Evolutionary conservation across 2,329 filamentous ascomycete species (phyloP).

Genomic region (Triangularia setosa): DNA sequence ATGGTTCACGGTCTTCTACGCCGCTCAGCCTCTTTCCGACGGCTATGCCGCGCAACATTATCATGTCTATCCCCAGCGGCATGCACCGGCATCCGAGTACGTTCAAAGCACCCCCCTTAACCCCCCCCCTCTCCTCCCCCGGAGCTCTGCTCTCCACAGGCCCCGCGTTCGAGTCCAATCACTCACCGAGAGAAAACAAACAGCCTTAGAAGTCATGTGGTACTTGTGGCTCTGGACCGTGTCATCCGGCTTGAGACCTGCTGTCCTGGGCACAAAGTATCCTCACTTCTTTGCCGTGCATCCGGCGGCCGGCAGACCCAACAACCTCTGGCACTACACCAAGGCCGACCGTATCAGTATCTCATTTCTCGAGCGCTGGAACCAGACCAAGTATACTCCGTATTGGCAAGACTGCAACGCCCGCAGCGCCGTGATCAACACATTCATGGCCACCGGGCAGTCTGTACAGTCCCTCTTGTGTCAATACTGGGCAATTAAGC

Average conservation of each 20-base stretch:
- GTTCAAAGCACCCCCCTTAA: no score
- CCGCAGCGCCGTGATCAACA: neutral
- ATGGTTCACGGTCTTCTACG: conserved; percentile 2
- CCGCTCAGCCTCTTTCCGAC: neutral
- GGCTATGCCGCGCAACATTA: neutral
- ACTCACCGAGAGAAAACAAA: neutral
- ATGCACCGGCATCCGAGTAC: conserved; percentile 1
- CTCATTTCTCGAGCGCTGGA: neutral
- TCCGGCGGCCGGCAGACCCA: neutral
- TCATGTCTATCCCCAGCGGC: conserved; percentile 5
- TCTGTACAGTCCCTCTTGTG: neutral
- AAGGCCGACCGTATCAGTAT: neutral
- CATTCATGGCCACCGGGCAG: neutral
- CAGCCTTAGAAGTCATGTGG: conserved; percentile 2
- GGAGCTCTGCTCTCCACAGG: no score
- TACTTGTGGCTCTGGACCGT: conserved; percentile 5
- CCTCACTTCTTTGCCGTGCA: conserved; percentile 1
- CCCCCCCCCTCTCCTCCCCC: no score
- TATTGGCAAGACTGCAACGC: conserved; percentile 1
- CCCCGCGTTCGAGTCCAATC: no score
- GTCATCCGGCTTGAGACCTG: neutral
- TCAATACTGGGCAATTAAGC: neutral
- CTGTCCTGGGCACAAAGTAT: conserved; percentile 10
- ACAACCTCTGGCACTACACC: neutral
- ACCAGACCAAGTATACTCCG: neutral